Conservation (phyloP, 768 basidiomycete species). For the Exsudoporus frostii region DNA sequence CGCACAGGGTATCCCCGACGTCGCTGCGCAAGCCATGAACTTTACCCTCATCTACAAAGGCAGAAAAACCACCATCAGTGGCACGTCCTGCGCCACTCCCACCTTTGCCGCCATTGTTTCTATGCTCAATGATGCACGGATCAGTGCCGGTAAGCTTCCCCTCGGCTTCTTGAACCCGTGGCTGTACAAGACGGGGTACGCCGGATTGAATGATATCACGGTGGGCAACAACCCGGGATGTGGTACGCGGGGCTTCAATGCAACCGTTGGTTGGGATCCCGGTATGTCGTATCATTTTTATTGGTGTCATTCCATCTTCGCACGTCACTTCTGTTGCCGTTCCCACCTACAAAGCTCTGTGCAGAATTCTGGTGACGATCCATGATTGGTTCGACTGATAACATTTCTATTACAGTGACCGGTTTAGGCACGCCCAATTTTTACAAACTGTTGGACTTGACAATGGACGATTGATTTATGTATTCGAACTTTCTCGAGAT, state of each 20-base stretch:
- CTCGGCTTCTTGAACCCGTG: constrained; percentile 71
- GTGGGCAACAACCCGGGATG: constrained; percentile 56
- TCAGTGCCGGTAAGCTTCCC: constrained; percentile 38
- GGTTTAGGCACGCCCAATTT: constrained; percentile 57
- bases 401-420: constrained; percentile 38
- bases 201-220: constrained; percentile 55
- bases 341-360: not conserved
- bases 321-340: not conserved
- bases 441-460: constrained; percentile 40
- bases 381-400: not conserved
- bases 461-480: constrained; percentile 17
- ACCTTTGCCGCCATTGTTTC: constrained; percentile 63
- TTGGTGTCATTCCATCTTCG: not conserved
- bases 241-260: constrained; percentile 63
- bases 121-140: constrained; percentile 61
- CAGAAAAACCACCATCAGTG: constrained; percentile 33
- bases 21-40: constrained; percentile 52
- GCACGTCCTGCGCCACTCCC: constrained; percentile 66
- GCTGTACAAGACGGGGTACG: constrained; percentile 40
- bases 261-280: constrained; percentile 59
- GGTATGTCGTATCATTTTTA: constrained; percentile 32
- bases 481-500: not conserved
- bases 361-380: not conserved
- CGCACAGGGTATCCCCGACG: constrained; percentile 57
- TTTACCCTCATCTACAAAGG: constrained; percentile 52